These are phyloP conservation scores for Conticribra weissflogii DNA, from an alignment of 108 stramenopile species.

Conservation along the genomic window DNA sequence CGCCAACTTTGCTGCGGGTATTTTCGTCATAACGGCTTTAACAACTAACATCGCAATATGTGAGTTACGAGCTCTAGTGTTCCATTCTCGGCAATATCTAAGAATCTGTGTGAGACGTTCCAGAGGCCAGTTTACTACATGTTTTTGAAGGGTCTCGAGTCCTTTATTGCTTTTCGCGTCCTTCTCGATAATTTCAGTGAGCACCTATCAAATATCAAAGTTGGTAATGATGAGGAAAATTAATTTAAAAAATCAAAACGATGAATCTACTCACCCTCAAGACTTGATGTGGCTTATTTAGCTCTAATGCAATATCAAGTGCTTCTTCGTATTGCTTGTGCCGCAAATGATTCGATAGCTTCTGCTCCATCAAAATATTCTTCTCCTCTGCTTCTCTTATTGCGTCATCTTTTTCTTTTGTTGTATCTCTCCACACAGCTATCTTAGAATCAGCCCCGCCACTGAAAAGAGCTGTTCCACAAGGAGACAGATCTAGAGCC, in stretches of 20 bases:
- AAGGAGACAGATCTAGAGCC: constrained; percentile 83
- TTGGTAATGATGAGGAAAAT: constrained; percentile 7
- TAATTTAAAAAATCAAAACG: constrained; percentile 1
- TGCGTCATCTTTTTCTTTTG: constrained; percentile 77
- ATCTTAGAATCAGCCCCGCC: constrained; percentile 94
- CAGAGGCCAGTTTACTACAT: constrained; percentile 67
- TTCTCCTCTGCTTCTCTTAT: constrained; percentile 69
- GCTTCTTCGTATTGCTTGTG: constrained; percentile 89
- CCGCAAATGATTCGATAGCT: constrained; percentile 86
- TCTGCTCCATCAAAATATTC: constrained; percentile 82
- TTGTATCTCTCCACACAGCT: constrained; percentile 93
- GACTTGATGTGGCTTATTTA: constrained; percentile 85
- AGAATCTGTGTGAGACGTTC: constrained; percentile 73
- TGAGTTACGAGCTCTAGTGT: constrained; percentile 82
- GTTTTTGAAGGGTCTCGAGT: constrained; percentile 62
- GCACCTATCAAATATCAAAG: constrained; percentile 30
- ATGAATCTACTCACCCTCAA: constrained; percentile 49
- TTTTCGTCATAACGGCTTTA: constrained; percentile 68
- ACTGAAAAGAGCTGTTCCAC: constrained; percentile 74
- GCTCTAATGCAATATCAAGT: constrained; percentile 77
- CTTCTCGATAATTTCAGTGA: constrained; percentile 76
- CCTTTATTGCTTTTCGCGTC: constrained; percentile 53
- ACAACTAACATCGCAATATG: constrained; percentile 77
- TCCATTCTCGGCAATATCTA: constrained; percentile 91
- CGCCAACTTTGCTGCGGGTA: constrained; percentile 71